These are phyloP conservation scores for Populus hybrid DNA, from an alignment of 441 rosid species.

Conservation along the genomic window DNA sequence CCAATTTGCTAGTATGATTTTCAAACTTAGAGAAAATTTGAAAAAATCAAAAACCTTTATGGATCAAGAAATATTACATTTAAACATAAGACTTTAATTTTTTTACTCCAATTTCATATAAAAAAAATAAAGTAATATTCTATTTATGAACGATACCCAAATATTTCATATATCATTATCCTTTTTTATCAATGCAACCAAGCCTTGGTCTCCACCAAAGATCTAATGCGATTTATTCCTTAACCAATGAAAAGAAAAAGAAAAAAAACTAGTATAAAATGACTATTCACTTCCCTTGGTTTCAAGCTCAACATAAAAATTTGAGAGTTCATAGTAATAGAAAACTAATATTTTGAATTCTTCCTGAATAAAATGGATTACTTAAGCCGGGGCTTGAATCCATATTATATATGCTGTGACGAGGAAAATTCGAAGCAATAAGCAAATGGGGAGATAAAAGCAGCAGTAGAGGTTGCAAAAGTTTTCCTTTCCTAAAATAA, in stretches of 20 bases:
- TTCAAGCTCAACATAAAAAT: background rate
- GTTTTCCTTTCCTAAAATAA: background rate
- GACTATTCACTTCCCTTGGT: background rate
- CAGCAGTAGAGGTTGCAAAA: background rate
- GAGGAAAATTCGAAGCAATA: background rate
- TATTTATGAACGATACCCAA: background rate
- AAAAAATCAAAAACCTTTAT: no score
- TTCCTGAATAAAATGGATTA: background rate
- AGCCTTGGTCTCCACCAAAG: no score
- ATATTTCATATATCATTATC: no score
- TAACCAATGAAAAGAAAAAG: no score
- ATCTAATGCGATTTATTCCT: background rate
- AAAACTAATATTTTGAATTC: background rate
- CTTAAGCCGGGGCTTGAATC: background rate
- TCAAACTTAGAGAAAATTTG: no score
- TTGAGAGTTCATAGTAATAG: background rate
- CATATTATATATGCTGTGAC: background rate
- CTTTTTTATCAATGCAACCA: no score
- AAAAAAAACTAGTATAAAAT: background rate
- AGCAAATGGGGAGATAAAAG: background rate
- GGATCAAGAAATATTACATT: no score
- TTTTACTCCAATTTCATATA: background rate
- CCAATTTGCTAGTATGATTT: no score
- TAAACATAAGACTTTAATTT: no score
- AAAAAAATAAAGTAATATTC: no score